Percentiles rank a stretch among this genome's conserved stretches.
These are phyloP conservation scores for Warburgia ugandensis DNA, from an alignment of 164 flowering plant species.

Conservation along the genomic window DNA sequence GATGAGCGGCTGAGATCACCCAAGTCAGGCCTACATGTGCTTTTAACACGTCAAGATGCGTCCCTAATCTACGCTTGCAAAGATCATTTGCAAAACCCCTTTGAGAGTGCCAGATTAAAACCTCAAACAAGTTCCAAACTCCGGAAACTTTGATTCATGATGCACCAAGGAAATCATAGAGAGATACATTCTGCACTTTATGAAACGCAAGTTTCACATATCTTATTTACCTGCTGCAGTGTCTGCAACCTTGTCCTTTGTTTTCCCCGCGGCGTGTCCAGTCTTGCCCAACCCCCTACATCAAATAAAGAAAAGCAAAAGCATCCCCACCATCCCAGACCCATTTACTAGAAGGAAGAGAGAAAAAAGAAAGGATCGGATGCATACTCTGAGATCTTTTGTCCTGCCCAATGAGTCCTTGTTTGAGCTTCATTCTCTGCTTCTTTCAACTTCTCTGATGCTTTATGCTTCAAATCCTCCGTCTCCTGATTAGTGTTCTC, in stretches of 20 bases:
- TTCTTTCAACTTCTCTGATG: not conserved
- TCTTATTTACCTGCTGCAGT: not conserved
- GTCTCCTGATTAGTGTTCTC: not conserved
- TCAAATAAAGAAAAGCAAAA: not conserved
- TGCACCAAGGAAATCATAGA: too few species aligned
- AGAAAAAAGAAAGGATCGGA: not conserved
- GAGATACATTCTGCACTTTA: too few species aligned
- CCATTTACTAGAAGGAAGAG: not conserved
- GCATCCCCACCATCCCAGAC: not conserved
- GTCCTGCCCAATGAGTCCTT: conserved; percentile 2
- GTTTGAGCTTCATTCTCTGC: not conserved
- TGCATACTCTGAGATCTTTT: not conserved
- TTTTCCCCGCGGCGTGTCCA: not conserved
- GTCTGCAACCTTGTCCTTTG: not conserved
- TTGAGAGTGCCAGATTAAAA: too few species aligned
- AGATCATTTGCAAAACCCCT: too few species aligned
- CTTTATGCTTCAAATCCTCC: not conserved
- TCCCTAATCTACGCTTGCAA: too few species aligned
- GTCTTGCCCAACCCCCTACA: not conserved
- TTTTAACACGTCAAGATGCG: too few species aligned
- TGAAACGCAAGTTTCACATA: too few species aligned
- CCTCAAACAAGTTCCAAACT: too few species aligned
- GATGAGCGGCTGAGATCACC: too few species aligned
- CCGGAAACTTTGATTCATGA: too few species aligned
- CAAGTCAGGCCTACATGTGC: too few species aligned